Percentiles rank a stretch among this genome's conserved stretches.
Evolutionary conservation across 331 rosid genomes (phyloP).

Genomic region (Telfairia occidentalis): DNA sequence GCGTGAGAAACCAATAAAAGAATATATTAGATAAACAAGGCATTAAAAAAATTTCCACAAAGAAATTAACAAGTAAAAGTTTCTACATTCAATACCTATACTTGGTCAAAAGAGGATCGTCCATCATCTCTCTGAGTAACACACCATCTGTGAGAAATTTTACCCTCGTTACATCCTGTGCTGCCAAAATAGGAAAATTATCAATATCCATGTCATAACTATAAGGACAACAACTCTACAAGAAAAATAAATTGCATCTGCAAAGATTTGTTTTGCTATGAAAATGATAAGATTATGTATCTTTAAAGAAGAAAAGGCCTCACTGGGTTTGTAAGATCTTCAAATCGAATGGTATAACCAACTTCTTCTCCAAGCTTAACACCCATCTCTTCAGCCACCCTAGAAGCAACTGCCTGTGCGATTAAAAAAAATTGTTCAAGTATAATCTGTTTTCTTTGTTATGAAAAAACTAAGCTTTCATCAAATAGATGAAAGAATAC

Average conservation of each 20-base stretch:
- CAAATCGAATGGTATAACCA: slow-evolving; percentile 90
- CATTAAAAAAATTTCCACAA: not conserved
- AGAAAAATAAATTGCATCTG: not conserved
- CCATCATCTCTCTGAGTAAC: slow-evolving; percentile 91
- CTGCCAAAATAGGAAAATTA: slow-evolving; percentile 44
- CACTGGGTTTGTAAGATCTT: slow-evolving; percentile 68
- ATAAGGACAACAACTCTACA: not conserved
- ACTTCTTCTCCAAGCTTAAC: slow-evolving; percentile 86
- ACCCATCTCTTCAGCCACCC: slow-evolving; percentile 93
- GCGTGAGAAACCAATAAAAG: not conserved
- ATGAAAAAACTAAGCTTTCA: not conserved
- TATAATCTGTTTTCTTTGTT: not conserved
- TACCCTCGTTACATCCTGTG: slow-evolving; percentile 62
- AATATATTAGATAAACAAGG: not conserved
- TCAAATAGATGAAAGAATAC: not conserved
- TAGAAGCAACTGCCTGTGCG: slow-evolving; percentile 68
- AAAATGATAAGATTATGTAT: not conserved
- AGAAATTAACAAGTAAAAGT: not conserved
- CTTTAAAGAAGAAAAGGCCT: slow-evolving; percentile 17
- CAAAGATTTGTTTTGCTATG: not conserved
- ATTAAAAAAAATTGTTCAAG: not conserved
- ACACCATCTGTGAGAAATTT: slow-evolving; percentile 92
- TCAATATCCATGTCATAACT: slow-evolving; percentile 15
- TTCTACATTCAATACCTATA: slow-evolving; percentile 47
- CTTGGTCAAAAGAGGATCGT: slow-evolving; percentile 91